Evolutionary conservation across 2,329 filamentous ascomycete genomes (phyloP), one percentile per base, ranked within the genome.

Genomic region (Fusarium haematococcum): DNA sequence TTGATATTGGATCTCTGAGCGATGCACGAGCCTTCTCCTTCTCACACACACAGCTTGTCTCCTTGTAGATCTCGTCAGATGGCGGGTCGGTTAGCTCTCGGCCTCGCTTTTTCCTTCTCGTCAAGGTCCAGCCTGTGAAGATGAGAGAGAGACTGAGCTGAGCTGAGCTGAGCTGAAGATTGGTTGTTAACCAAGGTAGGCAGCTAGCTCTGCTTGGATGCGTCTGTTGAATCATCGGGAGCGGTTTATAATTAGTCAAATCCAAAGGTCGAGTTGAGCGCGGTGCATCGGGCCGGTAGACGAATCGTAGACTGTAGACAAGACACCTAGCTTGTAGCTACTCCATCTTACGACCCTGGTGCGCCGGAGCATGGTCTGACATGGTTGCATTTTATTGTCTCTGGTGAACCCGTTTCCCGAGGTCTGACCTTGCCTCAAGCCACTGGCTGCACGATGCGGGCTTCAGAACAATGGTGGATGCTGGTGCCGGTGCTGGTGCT

Each of bases 281-380:
- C 75, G 76, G 76, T 76, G 76, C 77, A 78, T 76, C 77, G 77
- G 77, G 74, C 77, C 77, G 76, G 67, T 67, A 76, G 69, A 68
- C 75, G 67, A 71, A 78, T 78, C 67, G 65, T 63, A 70, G 68
- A 57, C 69, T 67, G 60, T 58, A 37, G 48, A 52, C 25, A 27
- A 27, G 45, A 50, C 45, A 27, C 45, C 45, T 50, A 54, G 50
- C 50, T 54, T 58, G 54, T 30, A 64, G 43, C 60, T 52, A 50
- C 48, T 52, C 54, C 75, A 73, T 73, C 74, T 71, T 66, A 77
- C 73, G 73, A 77, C 73, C 77, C 77, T 71, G 59, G 77, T 68
- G 50, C 50, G 45, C 25, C 50, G 50, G 69, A 27, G 35, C 74
- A 71, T 79, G 68, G 70, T 77, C 77, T 76, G 77, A 78, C 77